Percentiles rank a stretch among this genome's conserved stretches.
These are phyloP conservation scores for Xylaria sp. DNA, from an alignment of 2,329 filamentous ascomycete species.

Conservation along the genomic window DNA sequence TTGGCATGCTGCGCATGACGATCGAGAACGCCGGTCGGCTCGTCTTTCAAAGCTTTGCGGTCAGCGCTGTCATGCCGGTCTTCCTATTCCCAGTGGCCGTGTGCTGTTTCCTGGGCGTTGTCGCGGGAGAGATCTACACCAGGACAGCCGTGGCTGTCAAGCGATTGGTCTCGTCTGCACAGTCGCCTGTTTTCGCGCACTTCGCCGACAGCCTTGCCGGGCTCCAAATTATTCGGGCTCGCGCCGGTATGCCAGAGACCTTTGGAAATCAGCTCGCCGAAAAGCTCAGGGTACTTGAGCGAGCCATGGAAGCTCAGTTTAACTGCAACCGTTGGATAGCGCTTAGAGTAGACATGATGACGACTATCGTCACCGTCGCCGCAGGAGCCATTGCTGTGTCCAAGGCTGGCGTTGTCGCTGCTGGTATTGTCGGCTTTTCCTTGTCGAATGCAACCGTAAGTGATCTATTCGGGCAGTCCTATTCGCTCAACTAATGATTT, in stretches of 20 bases:
- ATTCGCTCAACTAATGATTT: conserved; percentile 16
- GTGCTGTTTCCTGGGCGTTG: conserved; percentile 46
- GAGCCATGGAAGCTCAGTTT: conserved; percentile 55
- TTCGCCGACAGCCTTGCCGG: conserved; percentile 60
- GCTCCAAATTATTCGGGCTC: conserved; percentile 57
- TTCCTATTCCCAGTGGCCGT: conserved; percentile 50
- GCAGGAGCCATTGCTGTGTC: conserved; percentile 60
- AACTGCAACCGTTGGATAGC: conserved; percentile 65
- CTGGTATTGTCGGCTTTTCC: conserved; percentile 62
- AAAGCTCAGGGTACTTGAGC: conserved; percentile 54
- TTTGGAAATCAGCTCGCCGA: conserved; percentile 58
- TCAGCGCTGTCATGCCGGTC: conserved; percentile 50
- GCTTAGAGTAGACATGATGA: conserved; percentile 60
- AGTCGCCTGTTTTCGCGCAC: conserved; percentile 62
- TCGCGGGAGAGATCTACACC: conserved; percentile 52
- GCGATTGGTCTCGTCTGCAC: conserved; percentile 47
- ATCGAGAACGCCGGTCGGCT: conserved; percentile 47
- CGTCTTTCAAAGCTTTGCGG: conserved; percentile 45
- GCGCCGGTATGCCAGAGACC: conserved; percentile 52
- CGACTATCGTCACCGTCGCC: conserved; percentile 56
- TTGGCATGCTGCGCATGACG: conserved; percentile 50
- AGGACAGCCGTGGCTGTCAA: conserved; percentile 51
- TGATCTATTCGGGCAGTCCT: neutral
- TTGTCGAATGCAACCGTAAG: conserved; percentile 59
- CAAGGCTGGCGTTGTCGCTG: conserved; percentile 52